Evolutionary conservation across 2,329 filamentous ascomycete genomes (phyloP).

Genomic region (Aspergillus sp.): DNA sequence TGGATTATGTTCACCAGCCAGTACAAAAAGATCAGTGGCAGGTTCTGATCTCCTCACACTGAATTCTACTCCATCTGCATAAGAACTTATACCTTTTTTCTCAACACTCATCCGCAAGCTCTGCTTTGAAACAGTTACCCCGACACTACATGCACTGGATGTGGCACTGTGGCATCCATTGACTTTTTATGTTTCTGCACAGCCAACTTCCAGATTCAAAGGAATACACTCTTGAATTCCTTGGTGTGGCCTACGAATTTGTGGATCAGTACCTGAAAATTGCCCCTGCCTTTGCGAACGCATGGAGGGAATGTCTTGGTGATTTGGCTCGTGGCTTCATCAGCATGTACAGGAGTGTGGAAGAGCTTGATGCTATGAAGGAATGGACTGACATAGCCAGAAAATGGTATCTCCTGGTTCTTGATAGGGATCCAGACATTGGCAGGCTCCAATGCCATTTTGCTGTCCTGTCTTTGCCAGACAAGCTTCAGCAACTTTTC

Average conservation of each 20-base stretch:
- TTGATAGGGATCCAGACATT: conserved; percentile 64
- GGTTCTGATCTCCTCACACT: conserved; percentile 69
- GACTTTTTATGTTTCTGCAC: conserved; percentile 67
- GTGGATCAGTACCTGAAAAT: conserved; percentile 81
- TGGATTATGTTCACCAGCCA: too few species aligned
- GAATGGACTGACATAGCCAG: conserved; percentile 72
- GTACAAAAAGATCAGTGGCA: conserved; percentile 70
- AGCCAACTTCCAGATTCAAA: conserved; percentile 65
- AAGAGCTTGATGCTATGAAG: conserved; percentile 68
- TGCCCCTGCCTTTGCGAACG: conserved; percentile 71
- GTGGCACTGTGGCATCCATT: conserved; percentile 90
- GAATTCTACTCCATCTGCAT: conserved; percentile 71
- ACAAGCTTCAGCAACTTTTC: conserved; percentile 50
- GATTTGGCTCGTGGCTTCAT: conserved; percentile 79
- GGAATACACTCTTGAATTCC: conserved; percentile 86
- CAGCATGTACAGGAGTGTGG: conserved; percentile 85
- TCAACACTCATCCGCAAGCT: conserved; percentile 72
- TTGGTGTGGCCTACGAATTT: conserved; percentile 83
- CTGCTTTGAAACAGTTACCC: conserved; percentile 59
- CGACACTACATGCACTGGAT: conserved; percentile 81
- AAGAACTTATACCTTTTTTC: conserved; percentile 80
- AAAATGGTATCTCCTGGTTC: conserved; percentile 77
- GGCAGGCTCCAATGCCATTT: conserved; percentile 83
- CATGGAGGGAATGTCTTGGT: conserved; percentile 88
- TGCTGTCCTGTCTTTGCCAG: conserved; percentile 56